Evolutionary conservation across 75 land plant species (phyloP).

Genomic region (Isoetes taiwanensis): DNA sequence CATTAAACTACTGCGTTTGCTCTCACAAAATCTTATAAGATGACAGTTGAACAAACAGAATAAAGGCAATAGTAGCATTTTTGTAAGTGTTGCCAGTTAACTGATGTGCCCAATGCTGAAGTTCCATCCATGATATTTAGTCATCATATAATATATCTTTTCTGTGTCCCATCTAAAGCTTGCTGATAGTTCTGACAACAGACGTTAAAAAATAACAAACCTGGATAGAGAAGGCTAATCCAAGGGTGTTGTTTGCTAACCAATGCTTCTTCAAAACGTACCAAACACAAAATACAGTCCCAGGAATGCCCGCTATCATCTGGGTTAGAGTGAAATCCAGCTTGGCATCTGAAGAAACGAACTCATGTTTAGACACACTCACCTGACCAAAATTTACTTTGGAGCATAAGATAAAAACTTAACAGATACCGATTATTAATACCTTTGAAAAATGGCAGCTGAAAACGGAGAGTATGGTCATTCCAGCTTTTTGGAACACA

Average conservation of each 20-base stretch:
- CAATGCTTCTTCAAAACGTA: constrained; percentile 90
- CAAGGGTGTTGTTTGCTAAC: constrained; percentile 91
- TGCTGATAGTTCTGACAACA: background rate
- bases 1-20: no score
- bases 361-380: no score
- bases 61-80: no score
- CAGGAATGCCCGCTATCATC: constrained; percentile 74
- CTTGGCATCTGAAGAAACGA: constrained; percentile 16
- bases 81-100: no score
- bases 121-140: no score
- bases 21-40: no score
- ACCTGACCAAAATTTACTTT: no score
- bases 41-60: no score
- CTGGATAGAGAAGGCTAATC: constrained; percentile 96
- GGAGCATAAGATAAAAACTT: no score
- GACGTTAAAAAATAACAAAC: constrained; percentile 19
- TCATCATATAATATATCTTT: background rate
- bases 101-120: no score
- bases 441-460: constrained; percentile 62
- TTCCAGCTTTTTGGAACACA: constrained; percentile 64
- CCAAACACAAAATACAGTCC: constrained; percentile 88
- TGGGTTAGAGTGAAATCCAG: constrained; percentile 83
- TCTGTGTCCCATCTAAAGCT: background rate
- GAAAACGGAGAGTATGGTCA: constrained; percentile 42
- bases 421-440: no score